phyloP scores from a whole-genome alignment of 129 eudicot genomes.

The Lonicera japonica region DNA sequence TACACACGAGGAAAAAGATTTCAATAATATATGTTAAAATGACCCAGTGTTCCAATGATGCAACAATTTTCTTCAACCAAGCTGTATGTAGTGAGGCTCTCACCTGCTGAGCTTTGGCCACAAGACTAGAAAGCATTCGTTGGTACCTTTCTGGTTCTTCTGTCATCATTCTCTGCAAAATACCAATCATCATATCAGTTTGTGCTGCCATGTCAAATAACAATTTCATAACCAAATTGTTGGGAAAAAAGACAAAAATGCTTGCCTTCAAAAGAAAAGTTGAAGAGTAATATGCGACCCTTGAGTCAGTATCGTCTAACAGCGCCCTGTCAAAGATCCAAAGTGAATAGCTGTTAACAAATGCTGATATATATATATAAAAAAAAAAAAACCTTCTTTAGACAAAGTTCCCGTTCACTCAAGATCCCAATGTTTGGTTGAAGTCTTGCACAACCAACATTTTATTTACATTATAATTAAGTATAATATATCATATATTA shows the following conservation, averaged over 20 bases:
- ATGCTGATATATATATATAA: neutral
- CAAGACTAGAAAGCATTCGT: slow-evolving; percentile 88
- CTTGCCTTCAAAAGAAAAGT: slow-evolving; percentile 93
- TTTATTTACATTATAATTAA: no score
- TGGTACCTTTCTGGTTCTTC: slow-evolving; percentile 93
- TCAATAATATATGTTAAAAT: neutral
- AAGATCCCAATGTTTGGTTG: no score
- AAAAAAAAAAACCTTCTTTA: no score
- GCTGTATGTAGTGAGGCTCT: slow-evolving; percentile 1
- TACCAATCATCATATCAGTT: slow-evolving; percentile 10
- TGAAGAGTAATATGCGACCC: slow-evolving; percentile 97
- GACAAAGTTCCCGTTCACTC: no score
- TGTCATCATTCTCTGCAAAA: slow-evolving; percentile 95
- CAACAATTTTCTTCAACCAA: slow-evolving; percentile 6
- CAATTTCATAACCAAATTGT: neutral
- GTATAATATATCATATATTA: no score
- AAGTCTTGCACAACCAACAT: no score
- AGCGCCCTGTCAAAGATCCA: slow-evolving; percentile 64
- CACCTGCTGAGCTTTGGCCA: slow-evolving; percentile 98
- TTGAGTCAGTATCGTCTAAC: slow-evolving; percentile 97
- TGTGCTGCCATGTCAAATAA: neutral
- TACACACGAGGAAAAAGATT: no score
- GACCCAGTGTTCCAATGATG: neutral
- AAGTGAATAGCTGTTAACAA: neutral
- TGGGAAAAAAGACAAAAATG: neutral